Conservation (phyloP, 2,329 filamentous ascomycete species). For the Thelonectria olida region DNA sequence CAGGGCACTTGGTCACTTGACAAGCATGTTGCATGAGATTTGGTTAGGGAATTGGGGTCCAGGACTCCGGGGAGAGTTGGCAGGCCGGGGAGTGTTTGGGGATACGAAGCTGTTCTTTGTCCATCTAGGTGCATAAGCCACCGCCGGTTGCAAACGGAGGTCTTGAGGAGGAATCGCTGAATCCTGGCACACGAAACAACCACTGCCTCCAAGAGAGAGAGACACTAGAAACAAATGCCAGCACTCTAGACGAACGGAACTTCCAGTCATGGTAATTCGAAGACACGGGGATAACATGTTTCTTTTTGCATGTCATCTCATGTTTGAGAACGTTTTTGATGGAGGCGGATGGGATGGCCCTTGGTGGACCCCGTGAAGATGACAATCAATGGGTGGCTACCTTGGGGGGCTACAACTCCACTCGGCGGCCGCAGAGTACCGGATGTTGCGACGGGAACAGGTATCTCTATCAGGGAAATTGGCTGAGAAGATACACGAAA, state of each 20-base stretch:
- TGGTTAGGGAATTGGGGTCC: not conserved
- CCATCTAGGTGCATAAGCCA: not conserved
- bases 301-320: constrained; percentile 4
- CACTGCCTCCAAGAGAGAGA: no score
- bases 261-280: not conserved
- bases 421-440: constrained; percentile 18
- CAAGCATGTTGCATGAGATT: not conserved
- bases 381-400: constrained; percentile 35
- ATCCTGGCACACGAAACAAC: no score
- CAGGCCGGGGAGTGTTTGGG: not conserved
- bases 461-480: constrained; percentile 13
- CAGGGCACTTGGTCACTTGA: not conserved
- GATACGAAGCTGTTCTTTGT: not conserved
- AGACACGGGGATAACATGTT: not conserved
- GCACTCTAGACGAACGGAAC: not conserved
- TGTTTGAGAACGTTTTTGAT: constrained; percentile 9
- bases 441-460: constrained; percentile 9
- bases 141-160: not conserved
- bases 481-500: constrained; percentile 10
- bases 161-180: not conserved
- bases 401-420: constrained; percentile 15
- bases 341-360: constrained; percentile 55
- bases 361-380: constrained; percentile 48
- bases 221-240: no score
- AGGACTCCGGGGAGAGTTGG: not conserved